Base-by-base conservation (phyloP, 2,329 filamentous ascomycete genomes). In the Xylaria sp. region DNA sequence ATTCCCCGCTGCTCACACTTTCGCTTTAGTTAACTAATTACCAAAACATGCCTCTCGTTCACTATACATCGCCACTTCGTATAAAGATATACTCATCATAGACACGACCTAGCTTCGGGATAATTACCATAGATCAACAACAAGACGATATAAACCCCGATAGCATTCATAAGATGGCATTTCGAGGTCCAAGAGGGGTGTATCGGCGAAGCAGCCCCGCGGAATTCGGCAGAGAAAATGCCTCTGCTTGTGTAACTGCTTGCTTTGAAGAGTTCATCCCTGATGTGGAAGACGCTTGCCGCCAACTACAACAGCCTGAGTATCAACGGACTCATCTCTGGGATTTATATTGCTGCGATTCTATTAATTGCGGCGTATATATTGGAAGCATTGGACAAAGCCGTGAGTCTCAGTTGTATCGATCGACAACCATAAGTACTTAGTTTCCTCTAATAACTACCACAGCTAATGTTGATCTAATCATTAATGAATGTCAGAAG, bases 321-420 rank as follows among this genome's bases (percentile, higher is more conserved):
- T 29, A 66, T 25, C 69, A 75, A 36, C 72, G 73, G 57, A 72
- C 73, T 29, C 72, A 77, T 47, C 78, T 87, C 11, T 81, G 80
- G 78, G 73, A 77, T 45, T 76, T 87, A 25, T 87, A 87, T 72
- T 84, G 84, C 74, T 86, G 85, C 73, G 84, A 86, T 72, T 79
- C 80, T 55, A 80, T 78, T 57, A 79, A 79, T 55, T 87, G 85
- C 71, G 85, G 85, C 31, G 83, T 87, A 50, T 76, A 79, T 65
- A 79, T 79, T 49, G 68, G 73, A 27, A 58, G 36, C 11, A 71
- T 67, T 45, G 73, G 72, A 6, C 64, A 83, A 73, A 84, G 85
- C 73, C 85, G 85, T 84, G 73, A 79, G 82, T 81, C 31, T 31
- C 50, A n/a, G n/a, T n/a, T n/a, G 47, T 38, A 29, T 4, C 42